These are phyloP conservation scores for Fusarium zealandicum DNA, from an alignment of 2,329 filamentous ascomycete species.

Conservation along the genomic window DNA sequence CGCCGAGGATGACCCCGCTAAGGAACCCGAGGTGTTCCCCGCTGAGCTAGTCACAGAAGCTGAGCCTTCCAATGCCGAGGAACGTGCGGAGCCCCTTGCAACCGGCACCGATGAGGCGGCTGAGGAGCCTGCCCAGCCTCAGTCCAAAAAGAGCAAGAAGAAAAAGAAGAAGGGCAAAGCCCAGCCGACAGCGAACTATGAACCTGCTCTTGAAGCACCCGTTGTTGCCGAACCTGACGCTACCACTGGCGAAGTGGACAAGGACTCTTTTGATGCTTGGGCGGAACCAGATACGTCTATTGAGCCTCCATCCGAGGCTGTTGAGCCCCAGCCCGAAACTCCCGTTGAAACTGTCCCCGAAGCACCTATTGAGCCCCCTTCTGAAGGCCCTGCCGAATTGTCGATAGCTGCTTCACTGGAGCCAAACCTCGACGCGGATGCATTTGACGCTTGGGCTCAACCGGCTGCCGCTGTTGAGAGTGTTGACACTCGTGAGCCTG, in stretches of 20 bases:
- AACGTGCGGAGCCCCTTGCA: conserved; percentile 20
- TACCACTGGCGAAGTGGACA: conserved; percentile 10
- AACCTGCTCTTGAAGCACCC: background rate
- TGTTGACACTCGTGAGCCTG: conserved; percentile 2
- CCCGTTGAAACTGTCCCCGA: background rate
- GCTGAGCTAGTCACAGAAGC: conserved; percentile 5
- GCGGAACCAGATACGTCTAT: conserved; percentile 5
- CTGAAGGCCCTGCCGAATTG: background rate
- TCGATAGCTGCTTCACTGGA: background rate
- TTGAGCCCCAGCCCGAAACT: background rate
- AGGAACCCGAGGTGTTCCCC: conserved; percentile 7
- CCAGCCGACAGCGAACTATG: conserved; percentile 16
- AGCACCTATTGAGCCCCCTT: background rate
- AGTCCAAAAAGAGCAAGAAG: conserved; percentile 35
- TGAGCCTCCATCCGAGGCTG: background rate
- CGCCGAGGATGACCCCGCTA: background rate
- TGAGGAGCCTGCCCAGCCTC: conserved; percentile 11
- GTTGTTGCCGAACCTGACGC: conserved; percentile 4
- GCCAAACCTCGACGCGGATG: conserved; percentile 15
- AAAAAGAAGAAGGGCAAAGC: conserved; percentile 39
- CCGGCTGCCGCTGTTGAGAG: conserved; percentile 7
- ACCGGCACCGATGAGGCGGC: background rate
- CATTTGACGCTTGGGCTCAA: conserved; percentile 30
- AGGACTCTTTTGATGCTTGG: conserved; percentile 31
- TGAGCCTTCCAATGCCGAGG: conserved; percentile 1